These are phyloP conservation scores for Tylopilus felleus DNA, from an alignment of 768 basidiomycete species.

Conservation along the genomic window DNA sequence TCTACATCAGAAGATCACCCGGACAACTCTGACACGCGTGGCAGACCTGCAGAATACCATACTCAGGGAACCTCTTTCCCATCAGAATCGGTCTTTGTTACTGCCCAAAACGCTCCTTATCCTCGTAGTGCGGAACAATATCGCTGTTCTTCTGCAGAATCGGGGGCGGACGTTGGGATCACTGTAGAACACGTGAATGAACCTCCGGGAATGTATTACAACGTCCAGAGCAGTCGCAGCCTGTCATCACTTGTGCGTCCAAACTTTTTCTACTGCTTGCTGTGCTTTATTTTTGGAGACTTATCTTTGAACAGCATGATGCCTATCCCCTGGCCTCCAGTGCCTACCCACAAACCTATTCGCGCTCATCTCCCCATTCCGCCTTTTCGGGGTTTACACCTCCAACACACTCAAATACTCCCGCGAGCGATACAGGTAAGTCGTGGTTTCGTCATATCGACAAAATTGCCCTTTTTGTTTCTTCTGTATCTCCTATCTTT, in stretches of 20 bases:
- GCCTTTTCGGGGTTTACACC: slow-evolving; percentile 22
- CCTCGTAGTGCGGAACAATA: slow-evolving; percentile 5
- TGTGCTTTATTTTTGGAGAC: background rate
- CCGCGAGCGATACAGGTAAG: slow-evolving; percentile 29
- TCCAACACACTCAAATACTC: slow-evolving; percentile 24
- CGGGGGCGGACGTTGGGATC: slow-evolving; percentile 12
- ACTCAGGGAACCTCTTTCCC: slow-evolving; percentile 7
- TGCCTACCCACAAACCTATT: slow-evolving; percentile 3
- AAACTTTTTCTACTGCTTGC: background rate
- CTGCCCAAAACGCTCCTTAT: slow-evolving; percentile 1
- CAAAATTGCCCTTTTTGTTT: background rate
- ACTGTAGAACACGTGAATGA: slow-evolving; percentile 15
- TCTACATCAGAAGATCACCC: background rate
- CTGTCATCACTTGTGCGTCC: slow-evolving; percentile 26
- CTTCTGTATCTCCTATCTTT: background rate
- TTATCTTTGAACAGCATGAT: slow-evolving; percentile 17
- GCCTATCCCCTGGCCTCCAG: background rate
- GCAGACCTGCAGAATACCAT: background rate
- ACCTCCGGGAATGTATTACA: slow-evolving; percentile 11
- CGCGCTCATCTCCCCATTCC: slow-evolving; percentile 19
- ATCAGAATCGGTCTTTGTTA: background rate
- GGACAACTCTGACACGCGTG: background rate
- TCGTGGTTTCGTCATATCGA: background rate
- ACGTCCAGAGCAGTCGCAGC: slow-evolving; percentile 13
- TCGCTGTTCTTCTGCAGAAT: background rate